Percentiles rank a stretch among this genome's conserved stretches.
phyloP scores from a whole-genome alignment of 768 basidiomycete species.

The Paxillus ammoniavirescens region DNA sequence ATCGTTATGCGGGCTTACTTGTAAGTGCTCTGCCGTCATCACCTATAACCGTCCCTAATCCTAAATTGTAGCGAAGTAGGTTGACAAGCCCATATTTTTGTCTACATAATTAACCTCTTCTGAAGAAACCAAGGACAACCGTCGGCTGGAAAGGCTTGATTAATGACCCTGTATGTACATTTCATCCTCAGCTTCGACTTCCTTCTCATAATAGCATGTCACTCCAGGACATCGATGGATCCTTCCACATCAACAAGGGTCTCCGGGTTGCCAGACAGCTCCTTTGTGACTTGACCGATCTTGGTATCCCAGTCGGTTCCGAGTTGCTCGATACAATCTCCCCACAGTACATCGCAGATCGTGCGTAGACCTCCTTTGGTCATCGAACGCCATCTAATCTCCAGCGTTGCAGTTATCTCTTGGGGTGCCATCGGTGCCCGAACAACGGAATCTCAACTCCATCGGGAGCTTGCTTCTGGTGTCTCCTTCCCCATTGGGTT shows the following conservation, averaged over 20 bases:
- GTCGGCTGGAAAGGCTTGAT: constrained; percentile 97
- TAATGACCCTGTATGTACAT: constrained; percentile 68
- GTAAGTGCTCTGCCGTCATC: constrained; percentile 48
- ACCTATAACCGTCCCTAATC: constrained; percentile 21
- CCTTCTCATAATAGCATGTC: neutral
- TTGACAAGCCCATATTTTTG: neutral
- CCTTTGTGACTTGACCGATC: constrained; percentile 84
- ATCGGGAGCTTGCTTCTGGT: constrained; percentile 94
- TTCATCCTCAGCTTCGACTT: accelerated
- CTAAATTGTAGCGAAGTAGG: constrained; percentile 38
- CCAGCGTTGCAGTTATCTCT: constrained; percentile 53
- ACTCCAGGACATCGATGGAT: constrained; percentile 75
- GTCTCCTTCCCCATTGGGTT: constrained; percentile 98
- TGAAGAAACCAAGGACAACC: constrained; percentile 91
- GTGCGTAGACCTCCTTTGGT: constrained; percentile 35
- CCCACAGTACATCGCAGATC: constrained; percentile 82
- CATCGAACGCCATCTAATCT: neutral
- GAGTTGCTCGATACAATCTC: constrained; percentile 87
- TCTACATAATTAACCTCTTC: constrained; percentile 9
- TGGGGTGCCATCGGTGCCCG: constrained; percentile 98
- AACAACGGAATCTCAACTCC: constrained; percentile 96
- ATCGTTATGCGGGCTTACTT: constrained; percentile 98
- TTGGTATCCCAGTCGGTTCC: constrained; percentile 91
- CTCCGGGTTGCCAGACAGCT: constrained; percentile 84
- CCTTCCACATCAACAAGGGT: constrained; percentile 96